These are phyloP conservation scores for Amphirosellinia nigrospora DNA, from an alignment of 495 filamentous ascomycete species.

Conservation along the genomic window DNA sequence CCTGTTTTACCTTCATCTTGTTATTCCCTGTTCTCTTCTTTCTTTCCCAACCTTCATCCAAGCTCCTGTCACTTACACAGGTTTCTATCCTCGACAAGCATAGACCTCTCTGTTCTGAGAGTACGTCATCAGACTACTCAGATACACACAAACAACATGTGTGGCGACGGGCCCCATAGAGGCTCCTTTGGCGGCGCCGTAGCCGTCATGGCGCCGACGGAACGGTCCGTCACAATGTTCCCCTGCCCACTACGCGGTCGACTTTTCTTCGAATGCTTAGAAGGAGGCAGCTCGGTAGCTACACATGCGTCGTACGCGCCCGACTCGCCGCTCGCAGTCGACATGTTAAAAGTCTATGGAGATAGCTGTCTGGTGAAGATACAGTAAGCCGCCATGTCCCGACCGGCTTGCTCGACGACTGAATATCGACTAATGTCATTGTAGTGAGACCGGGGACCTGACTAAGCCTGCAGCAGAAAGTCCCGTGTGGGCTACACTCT, in stretches of 20 bases:
- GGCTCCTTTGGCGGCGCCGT: constrained; percentile 38
- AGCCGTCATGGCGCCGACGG: constrained; percentile 40
- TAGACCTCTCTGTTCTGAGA: no score
- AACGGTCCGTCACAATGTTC: constrained; percentile 25
- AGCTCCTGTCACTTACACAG: not conserved
- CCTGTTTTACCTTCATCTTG: not conserved
- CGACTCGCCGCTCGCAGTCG: constrained; percentile 14
- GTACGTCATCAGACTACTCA: not conserved
- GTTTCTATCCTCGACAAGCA: not conserved
- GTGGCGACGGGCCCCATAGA: constrained; percentile 28
- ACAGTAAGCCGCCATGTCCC: constrained; percentile 33
- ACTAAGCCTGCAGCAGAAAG: constrained; percentile 39
- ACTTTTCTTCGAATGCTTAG: constrained; percentile 38
- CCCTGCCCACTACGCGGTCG: constrained; percentile 26
- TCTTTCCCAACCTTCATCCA: not conserved
- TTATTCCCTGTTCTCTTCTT: not conserved
- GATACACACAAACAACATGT: constrained; percentile 29
- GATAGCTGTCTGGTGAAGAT: constrained; percentile 37
- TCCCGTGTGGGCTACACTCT: constrained; percentile 45
- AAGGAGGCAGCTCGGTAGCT: constrained; percentile 30
- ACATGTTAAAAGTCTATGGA: not conserved
- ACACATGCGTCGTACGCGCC: constrained; percentile 34
- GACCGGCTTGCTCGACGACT: not conserved
- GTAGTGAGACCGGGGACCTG: constrained; percentile 48
- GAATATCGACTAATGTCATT: not conserved